Percentiles rank a stretch among this genome's conserved stretches.
phyloP scores from a whole-genome alignment of 2,329 filamentous ascomycete species.

The Fusarium foetens region DNA sequence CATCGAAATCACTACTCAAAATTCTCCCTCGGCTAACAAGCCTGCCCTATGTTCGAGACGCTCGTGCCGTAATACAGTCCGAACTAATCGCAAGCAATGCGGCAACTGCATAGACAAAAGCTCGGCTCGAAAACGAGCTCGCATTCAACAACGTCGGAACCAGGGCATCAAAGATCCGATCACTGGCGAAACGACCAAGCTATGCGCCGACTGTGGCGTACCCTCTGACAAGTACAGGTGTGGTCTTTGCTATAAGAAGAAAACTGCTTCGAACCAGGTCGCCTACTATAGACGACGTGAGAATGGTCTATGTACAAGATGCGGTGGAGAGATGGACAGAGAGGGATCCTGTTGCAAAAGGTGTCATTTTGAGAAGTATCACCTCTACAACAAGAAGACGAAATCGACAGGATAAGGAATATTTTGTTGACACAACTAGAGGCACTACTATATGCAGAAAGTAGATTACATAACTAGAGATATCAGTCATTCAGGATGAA shows the following conservation, averaged over 20 bases:
- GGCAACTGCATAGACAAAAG: neutral
- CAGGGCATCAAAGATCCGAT: neutral
- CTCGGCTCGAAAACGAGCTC: neutral
- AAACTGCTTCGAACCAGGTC: rapidly evolving
- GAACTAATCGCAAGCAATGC: neutral
- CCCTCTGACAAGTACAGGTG: neutral
- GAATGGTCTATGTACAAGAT: neutral
- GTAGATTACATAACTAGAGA: neutral
- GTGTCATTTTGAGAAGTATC: neutral
- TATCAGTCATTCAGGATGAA: neutral
- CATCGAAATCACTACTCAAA: neutral
- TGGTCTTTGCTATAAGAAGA: neutral
- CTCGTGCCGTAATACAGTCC: neutral
- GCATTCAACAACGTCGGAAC: rapidly evolving
- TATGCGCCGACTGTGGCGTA: rapidly evolving
- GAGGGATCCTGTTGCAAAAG: neutral
- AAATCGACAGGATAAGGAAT: rapidly evolving
- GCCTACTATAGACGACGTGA: neutral
- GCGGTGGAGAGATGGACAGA: neutral
- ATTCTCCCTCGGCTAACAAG: rapidly evolving
- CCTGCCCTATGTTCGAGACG: neutral
- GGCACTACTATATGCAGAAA: rapidly evolving
- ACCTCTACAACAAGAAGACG: neutral
- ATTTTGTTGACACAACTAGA: rapidly evolving
- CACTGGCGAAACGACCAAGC: neutral